Conservation (phyloP, 1,139 yeast genomes). For the Candida sp. region DNA sequence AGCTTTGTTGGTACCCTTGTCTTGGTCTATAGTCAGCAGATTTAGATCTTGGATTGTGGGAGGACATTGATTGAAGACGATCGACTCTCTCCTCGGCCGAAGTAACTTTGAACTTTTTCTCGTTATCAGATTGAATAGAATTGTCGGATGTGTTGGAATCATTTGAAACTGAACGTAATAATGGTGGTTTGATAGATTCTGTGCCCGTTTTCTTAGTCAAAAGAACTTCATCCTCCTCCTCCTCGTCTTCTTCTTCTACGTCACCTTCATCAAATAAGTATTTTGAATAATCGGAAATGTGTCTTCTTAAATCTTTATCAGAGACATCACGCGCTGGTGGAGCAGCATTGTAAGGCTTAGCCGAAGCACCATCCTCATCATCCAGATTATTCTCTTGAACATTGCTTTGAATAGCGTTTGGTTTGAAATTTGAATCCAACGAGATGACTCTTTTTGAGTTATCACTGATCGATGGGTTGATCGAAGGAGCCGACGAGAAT, state of each 20-base stretch:
- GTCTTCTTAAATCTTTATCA: constrained; percentile 14
- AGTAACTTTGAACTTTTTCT: constrained; percentile 31
- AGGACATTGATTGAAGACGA: constrained; percentile 5
- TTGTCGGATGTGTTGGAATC: constrained; percentile 28
- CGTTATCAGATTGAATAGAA: constrained; percentile 38
- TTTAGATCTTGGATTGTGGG: constrained; percentile 2
- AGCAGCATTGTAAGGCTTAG: constrained; percentile 2
- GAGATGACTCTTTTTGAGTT: constrained; percentile 17
- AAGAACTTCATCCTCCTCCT: constrained; percentile 4
- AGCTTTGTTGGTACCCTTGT: background rate
- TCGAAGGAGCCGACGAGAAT: constrained; percentile 33
- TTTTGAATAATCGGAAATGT: constrained; percentile 34
- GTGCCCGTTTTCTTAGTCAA: constrained; percentile 14
- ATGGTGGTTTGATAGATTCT: constrained; percentile 2
- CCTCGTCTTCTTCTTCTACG: constrained; percentile 10
- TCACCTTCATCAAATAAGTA: constrained; percentile 24
- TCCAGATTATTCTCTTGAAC: constrained; percentile 10
- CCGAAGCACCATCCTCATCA: constrained; percentile 9
- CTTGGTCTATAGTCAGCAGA: background rate
- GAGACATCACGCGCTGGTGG: constrained; percentile 3
- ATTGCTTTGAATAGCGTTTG: constrained; percentile 4
- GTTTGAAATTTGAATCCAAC: constrained; percentile 23
- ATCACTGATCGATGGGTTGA: background rate
- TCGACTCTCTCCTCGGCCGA: constrained; percentile 13
- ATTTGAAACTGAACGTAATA: constrained; percentile 14